phyloP scores from a whole-genome alignment of 2,329 filamentous ascomycete species.

The Coniochaeta ligniaria region DNA sequence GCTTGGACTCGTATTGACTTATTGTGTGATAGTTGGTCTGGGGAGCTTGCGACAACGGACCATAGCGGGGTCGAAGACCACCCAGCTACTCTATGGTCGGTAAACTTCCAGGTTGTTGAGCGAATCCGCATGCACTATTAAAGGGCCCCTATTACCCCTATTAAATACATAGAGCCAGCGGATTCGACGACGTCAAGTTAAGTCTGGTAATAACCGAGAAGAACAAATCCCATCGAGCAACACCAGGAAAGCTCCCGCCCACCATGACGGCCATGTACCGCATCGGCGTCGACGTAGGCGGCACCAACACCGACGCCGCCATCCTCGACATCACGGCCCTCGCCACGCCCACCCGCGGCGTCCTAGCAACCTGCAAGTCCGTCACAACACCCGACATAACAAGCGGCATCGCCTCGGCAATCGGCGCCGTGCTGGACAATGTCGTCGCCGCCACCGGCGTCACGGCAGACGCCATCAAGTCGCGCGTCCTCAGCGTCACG shows the following conservation, averaged over 20 bases:
- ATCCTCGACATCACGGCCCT: background rate
- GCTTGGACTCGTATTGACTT: too few species aligned
- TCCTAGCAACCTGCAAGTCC: conserved; percentile 40
- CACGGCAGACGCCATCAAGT: conserved; percentile 20
- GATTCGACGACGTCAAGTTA: background rate
- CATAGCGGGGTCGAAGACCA: too few species aligned
- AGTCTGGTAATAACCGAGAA: too few species aligned
- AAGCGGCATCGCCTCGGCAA: conserved; percentile 38
- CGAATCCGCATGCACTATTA: too few species aligned
- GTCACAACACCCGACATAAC: conserved; percentile 43
- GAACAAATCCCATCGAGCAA: too few species aligned
- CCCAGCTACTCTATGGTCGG: too few species aligned
- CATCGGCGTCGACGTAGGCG: conserved; percentile 33
- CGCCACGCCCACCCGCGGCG: conserved; percentile 13
- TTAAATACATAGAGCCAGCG: background rate
- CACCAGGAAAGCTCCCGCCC: background rate
- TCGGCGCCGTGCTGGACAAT: conserved; percentile 29
- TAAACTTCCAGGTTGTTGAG: too few species aligned
- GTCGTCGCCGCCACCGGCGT: conserved; percentile 6
- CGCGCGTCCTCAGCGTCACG: conserved; percentile 35
- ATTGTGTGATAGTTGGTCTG: too few species aligned
- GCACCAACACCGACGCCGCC: conserved; percentile 35
- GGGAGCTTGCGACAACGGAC: too few species aligned
- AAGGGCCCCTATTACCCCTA: too few species aligned
- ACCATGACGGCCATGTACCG: conserved; percentile 21